Conservation (phyloP, 1,284 basidiomycete genomes). For the Trichosporon faecale region DNA sequence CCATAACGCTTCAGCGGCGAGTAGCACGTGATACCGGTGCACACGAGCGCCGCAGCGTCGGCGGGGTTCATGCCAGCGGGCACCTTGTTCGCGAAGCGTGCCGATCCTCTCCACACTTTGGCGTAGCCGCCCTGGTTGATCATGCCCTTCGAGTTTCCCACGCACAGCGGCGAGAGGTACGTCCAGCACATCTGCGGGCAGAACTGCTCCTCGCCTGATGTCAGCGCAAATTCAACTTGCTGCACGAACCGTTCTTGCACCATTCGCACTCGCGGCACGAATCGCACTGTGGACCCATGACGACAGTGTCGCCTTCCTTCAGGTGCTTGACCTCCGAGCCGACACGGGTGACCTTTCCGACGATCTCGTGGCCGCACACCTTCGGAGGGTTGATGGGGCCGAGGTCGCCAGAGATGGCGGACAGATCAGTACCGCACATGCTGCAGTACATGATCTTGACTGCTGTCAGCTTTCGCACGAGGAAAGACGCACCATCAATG, state of each 20-base stretch:
- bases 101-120: conserved; percentile 46
- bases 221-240: not conserved
- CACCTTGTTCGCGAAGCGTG: conserved; percentile 64
- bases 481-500: conserved; percentile 43
- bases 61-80: conserved; percentile 60
- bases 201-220: conserved; percentile 11
- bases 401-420: conserved; percentile 26
- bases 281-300: conserved; percentile 56
- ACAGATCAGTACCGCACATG: conserved; percentile 23
- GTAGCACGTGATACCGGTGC: conserved; percentile 53
- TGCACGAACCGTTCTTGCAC: conserved; percentile 52
- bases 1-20: conserved; percentile 54
- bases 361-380: conserved; percentile 34
- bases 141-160: conserved; percentile 29
- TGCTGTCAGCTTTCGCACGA: not conserved
- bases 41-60: conserved; percentile 55
- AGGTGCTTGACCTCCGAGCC: conserved; percentile 30
- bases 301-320: conserved; percentile 54
- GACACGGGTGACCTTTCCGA: conserved; percentile 30
- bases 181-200: conserved; percentile 6
- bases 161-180: conserved; percentile 5
- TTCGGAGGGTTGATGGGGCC: not conserved
- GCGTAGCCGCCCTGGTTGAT: conserved; percentile 53
- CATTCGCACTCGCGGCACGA: conserved; percentile 50
- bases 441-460: conserved; percentile 18